A percentile compares a stretch with the other conserved stretches of the same genome.
Conservation (phyloP, 768 basidiomycete species). For the Leucocoprinus birnbaumii region DNA sequence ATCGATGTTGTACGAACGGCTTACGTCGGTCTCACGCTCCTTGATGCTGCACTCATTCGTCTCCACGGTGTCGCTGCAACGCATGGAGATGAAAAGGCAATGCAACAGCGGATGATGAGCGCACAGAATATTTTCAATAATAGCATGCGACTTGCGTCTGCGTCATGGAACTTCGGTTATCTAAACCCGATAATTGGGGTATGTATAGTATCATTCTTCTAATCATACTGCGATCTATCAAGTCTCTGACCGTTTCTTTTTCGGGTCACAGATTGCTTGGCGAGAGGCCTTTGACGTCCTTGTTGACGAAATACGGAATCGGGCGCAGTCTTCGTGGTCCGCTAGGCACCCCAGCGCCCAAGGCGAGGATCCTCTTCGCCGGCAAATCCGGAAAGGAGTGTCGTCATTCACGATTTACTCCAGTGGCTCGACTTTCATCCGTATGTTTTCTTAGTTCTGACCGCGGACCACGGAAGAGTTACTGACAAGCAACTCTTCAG, state of each 20-base stretch:
- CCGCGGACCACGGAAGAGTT: not conserved
- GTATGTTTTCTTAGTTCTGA: not conserved
- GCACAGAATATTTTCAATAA: conserved; percentile 10
- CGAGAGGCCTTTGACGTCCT: conserved; percentile 9
- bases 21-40: conserved; percentile 1
- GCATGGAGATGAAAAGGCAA: conserved; percentile 4
- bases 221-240: not conserved
- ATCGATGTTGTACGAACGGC: conserved; percentile 7
- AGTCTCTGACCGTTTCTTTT: not conserved
- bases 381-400: conserved; percentile 6
- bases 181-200: conserved; percentile 10
- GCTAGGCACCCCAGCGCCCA: not conserved
- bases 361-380: conserved; percentile 1
- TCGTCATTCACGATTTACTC: conserved; percentile 5
- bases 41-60: conserved; percentile 5
- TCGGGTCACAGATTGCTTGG: conserved; percentile 12
- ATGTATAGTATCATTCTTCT: not conserved
- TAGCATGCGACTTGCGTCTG: not conserved
- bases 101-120: not conserved
- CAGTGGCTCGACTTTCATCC: not conserved
- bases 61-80: not conserved
- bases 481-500: not conserved
- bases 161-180: conserved; percentile 8
- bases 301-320: not conserved
- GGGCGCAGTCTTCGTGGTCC: not conserved